These are phyloP conservation scores for Erythrophleum fordii DNA, from an alignment of 306 rosid species.

Conservation along the genomic window DNA sequence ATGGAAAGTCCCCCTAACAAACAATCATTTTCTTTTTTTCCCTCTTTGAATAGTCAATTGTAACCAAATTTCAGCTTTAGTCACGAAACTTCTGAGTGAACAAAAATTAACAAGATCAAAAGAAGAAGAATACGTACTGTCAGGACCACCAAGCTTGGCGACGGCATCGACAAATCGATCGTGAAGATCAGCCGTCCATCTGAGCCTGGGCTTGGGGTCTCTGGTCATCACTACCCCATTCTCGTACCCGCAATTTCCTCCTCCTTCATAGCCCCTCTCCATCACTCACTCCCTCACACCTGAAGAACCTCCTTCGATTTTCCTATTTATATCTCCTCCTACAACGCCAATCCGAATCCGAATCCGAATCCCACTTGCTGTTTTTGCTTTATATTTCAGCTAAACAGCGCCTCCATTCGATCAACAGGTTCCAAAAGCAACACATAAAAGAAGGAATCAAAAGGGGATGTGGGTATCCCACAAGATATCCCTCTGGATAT, in stretches of 20 bases:
- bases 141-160: conserved; percentile 97
- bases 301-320: neutral
- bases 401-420: conserved; percentile 25
- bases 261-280: conserved; percentile 46
- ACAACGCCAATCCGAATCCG: neutral
- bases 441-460: neutral
- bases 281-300: conserved; percentile 18
- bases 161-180: conserved; percentile 91
- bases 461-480: neutral
- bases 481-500: conserved; percentile 6
- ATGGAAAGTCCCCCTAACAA: neutral
- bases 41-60: neutral
- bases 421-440: neutral
- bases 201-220: conserved; percentile 89
- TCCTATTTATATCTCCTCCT: neutral
- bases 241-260: conserved; percentile 48
- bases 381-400: conserved; percentile 31
- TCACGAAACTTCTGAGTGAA: conserved; percentile 9
- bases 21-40: neutral
- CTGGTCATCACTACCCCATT: conserved; percentile 85
- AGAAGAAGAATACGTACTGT: conserved; percentile 55
- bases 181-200: conserved; percentile 97
- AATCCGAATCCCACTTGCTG: conserved; percentile 35
- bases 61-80: neutral
- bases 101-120: neutral